Conservation (phyloP, 768 basidiomycete species). For the Naganishia randhawae region DNA sequence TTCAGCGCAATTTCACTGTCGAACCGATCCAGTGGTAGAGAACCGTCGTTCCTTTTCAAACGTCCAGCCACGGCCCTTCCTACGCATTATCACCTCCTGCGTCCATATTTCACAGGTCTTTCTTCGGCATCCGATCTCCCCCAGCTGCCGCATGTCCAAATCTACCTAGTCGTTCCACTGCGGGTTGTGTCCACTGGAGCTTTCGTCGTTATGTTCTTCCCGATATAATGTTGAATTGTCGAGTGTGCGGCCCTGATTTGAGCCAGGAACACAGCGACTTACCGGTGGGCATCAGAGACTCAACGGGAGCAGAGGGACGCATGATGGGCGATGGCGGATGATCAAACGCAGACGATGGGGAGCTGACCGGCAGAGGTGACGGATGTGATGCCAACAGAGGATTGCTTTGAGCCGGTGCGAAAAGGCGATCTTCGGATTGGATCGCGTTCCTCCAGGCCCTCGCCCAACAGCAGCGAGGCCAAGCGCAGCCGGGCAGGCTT, state of each 20-base stretch:
- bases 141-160: too few relatives aligned
- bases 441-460: slow-evolving; percentile 2
- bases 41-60: not conserved
- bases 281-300: slow-evolving; percentile 80
- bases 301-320: slow-evolving; percentile 60
- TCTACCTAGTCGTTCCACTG: not conserved
- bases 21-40: not conserved
- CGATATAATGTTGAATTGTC: not conserved
- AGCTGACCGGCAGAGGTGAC: not conserved
- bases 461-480: not conserved
- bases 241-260: not conserved
- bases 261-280: slow-evolving; percentile 50
- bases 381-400: not conserved
- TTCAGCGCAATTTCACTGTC: too few relatives aligned
- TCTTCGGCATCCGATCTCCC: too few relatives aligned
- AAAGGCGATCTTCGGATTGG: slow-evolving; percentile 25
- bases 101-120: too few relatives aligned
- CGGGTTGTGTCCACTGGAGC: not conserved
- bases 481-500: not conserved
- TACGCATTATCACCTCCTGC: not conserved
- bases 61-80: not conserved
- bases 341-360: not conserved
- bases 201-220: not conserved
- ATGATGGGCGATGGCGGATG: slow-evolving; percentile 31
- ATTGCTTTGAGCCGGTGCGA: not conserved